phyloP scores from a whole-genome alignment of 768 basidiomycete genomes.

The Tricholomella constricta region DNA sequence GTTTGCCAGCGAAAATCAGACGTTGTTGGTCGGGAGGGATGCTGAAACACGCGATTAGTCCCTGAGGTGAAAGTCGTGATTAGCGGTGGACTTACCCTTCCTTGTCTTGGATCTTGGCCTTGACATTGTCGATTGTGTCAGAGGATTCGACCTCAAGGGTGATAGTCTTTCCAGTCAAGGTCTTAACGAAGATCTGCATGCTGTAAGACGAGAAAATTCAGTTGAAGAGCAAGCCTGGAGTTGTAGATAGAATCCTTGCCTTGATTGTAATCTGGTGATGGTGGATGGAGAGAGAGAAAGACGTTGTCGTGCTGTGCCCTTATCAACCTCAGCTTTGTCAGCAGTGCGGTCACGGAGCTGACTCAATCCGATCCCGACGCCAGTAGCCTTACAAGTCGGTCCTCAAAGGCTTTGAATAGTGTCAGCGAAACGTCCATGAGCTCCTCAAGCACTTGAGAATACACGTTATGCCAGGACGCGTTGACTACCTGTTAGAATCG shows the following conservation, averaged over 20 bases:
- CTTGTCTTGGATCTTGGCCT: constrained; percentile 16
- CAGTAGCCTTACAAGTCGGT: not conserved
- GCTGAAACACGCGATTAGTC: not conserved
- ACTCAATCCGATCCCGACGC: not conserved
- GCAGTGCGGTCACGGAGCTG: not conserved
- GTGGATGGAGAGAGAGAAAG: not conserved
- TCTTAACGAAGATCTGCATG: constrained; percentile 24
- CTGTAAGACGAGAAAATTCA: not conserved
- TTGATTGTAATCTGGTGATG: constrained; percentile 4
- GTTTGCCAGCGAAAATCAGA: no score
- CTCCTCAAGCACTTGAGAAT: no score
- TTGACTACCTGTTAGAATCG: no score
- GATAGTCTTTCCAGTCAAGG: constrained; percentile 17
- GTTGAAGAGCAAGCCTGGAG: not conserved
- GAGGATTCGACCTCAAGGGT: no score
- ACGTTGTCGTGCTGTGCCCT: not conserved
- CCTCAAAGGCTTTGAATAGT: no score
- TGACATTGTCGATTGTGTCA: no score
- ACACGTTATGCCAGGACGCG: no score
- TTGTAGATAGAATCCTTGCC: not conserved
- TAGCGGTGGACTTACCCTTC: constrained; percentile 1
- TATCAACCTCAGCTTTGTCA: constrained; percentile 18
- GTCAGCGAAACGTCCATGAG: no score
- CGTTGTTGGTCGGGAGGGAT: no score
- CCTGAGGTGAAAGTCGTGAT: not conserved